Base-by-base conservation (phyloP, 2,329 filamentous ascomycete species). In the Ophiocordyceps unilateralis region DNA sequence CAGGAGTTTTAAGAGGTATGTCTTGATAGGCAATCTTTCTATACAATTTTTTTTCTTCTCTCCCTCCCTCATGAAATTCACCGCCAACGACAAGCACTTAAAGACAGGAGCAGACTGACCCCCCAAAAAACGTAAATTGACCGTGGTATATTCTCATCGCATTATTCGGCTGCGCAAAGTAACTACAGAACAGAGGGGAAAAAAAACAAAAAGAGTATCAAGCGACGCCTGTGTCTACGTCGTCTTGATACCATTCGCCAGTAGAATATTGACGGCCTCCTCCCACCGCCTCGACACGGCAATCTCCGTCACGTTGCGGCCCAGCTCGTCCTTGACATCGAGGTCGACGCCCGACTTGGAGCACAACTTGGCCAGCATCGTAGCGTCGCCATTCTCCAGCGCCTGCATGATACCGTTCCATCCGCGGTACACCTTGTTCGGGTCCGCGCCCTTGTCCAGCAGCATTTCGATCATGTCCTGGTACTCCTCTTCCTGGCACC, bases 381-480 rank as follows among this genome's bases (percentile, higher is more conserved):
- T 54, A 2, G 65, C 55, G 47, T 81, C 74, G 15, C 76, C 76
- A 50, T 78, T 76, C 59, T 81, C 76, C 12, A 81, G 63, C 0
- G 75, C 74, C 55, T 81, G 76, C 59, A 81, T 73, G 43, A 80
- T 65, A 17, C 68, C 76, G 53, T 75, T 81, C 72, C 76, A 79
- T 5, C 74, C 76, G 0, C 76, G 69, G 57, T 81, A 81, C 47
- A 79, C 62, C 55, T 74, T 72, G 60, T 83, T 83, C 40, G 78
- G 75, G 51, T 83, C 76, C 1, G 76, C 79, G 10, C 79, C 78
- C 46, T 70, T 67, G 11, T 68, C 68, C 8, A 83, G 65, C 6
- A 83, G 64, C 59, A 78, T 64, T 55, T 78, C 69, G 26, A 83
- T 66, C 43, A 80, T 73, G 36, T 74, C 69, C 0, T 70, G 68